Evolutionary conservation across 2,329 filamentous ascomycete species (phyloP), one percentile per base, ranked within the genome.

Genomic region (Diplodia intermedia): DNA sequence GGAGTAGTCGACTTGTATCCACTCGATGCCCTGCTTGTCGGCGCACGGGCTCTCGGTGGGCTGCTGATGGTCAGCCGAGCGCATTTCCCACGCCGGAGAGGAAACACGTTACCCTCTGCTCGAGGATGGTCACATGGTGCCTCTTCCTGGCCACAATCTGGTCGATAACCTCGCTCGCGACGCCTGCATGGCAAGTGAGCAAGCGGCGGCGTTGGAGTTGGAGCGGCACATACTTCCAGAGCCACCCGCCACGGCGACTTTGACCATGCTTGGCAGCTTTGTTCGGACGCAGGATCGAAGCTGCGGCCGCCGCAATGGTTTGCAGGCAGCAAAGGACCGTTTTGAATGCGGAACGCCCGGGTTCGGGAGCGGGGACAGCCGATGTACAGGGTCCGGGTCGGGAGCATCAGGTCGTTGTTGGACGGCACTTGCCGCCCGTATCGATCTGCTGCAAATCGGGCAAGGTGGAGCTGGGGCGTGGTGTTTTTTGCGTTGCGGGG

Each of bases 81-180:
- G 50, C 20, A 14, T 18, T 15, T 20, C 9, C 26, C 18, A 31
- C 26, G 14, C n/a, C 36, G 65, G 47, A 9, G 40, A 67, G 23
- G 3, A 50, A 26, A 20, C 26, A 29, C 38, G 71, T 67, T 63
- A 83, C 83, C 60, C 79, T 82, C 70, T 86, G 79, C 1, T 80
- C 84, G 1, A 89, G 74, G 23, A 88, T 77, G 0, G 80, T 74
- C 55, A 89, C 84, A 0, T 86, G 78, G 68, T 89, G 86, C 66
- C 83, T 86, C 11, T 79, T 79, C 3, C 79, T 78, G 3, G 81
- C 80, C 2, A 85, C 71, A 0, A 88, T 77, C 3, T 76, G 79
- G 68, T 87, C 85, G 26, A 88, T 75, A 11, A 88, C 73, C 72
- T 87, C 86, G 52, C 76, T 79, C 2, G 82, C 84, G 56, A 89